Base-by-base conservation (phyloP, 2,329 filamentous ascomycete species). In the Xylariaceae sp. region DNA sequence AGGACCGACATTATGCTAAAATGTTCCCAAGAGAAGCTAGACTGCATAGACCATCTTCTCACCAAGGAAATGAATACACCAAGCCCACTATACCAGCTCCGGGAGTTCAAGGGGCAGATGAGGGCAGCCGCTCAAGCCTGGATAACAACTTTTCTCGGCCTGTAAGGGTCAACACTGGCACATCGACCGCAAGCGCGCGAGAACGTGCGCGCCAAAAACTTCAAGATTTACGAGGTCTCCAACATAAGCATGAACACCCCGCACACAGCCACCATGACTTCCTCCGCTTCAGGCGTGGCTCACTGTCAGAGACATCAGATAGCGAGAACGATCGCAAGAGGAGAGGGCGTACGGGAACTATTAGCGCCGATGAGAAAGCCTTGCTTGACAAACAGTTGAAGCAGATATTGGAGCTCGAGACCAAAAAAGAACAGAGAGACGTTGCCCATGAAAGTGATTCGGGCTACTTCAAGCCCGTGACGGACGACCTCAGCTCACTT, bases 1-100 rank as follows among this genome's bases (percentile, higher is more conserved):
- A 95, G 58, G 86, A 95, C 62, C 80, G 82, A 12, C 72, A 87
- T 54, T 89, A 89, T 56, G 76, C 78, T 36, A 83, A 78, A 43
- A 79, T 96, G 12, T 94, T 87, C 48, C 73, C 79, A 29, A 47
- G 30, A 9, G 55, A 51, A 35, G 13, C 40, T 18, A 47, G 47
- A 13, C 4, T 34, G 7, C 44, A 43, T 13, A 42, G 47, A 17
- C 47, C 49, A 9, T 38, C 38, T 19, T 40, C 48, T 15, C 42
- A 43, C 13, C 47, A 53, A 35, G 37, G 29, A 15, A 38, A 44
- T 29, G 57, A 60, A 26, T 39, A 43, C 17, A 19, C 29, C 34
- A 39, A 42, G 39, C 34, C 43, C 19, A 22, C 34, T 9, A 29
- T 51, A 24, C 33, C 43, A 11, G 22, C 22, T 11, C 22, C 22